phyloP scores from a whole-genome alignment of 2,329 filamentous ascomycete genomes.

The Coleophoma cylindrospora region DNA sequence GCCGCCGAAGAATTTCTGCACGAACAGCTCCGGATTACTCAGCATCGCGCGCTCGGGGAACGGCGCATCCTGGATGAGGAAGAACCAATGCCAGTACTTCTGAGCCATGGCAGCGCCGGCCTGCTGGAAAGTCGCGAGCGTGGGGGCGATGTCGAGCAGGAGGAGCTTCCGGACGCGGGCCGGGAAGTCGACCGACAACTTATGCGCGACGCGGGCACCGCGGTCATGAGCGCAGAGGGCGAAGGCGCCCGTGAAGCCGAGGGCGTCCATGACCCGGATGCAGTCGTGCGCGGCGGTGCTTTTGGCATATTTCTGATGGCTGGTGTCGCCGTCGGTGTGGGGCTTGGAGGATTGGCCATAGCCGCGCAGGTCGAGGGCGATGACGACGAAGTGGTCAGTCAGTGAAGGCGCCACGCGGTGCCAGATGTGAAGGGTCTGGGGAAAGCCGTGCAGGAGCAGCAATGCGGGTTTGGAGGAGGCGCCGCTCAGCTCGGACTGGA shows the following conservation, averaged over 20 bases:
- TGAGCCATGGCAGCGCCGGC: slow-evolving; percentile 37
- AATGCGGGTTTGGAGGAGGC: slow-evolving; percentile 31
- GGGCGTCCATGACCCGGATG: slow-evolving; percentile 36
- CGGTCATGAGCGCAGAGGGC: slow-evolving; percentile 52
- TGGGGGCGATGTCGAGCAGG: slow-evolving; percentile 49
- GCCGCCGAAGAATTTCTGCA: slow-evolving; percentile 28
- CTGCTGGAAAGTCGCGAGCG: slow-evolving; percentile 45
- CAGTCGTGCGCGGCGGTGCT: slow-evolving; percentile 43
- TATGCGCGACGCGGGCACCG: slow-evolving; percentile 49
- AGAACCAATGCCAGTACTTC: slow-evolving; percentile 55
- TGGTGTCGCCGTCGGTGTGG: neutral
- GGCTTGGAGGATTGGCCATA: slow-evolving; percentile 47
- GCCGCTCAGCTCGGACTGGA: slow-evolving; percentile 24
- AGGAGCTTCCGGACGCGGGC: slow-evolving; percentile 29
- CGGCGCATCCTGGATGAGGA: slow-evolving; percentile 46
- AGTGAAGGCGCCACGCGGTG: slow-evolving; percentile 38
- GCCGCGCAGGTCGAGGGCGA: slow-evolving; percentile 44
- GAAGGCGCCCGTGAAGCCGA: slow-evolving; percentile 33
- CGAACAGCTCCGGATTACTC: slow-evolving; percentile 32
- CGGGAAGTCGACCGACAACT: slow-evolving; percentile 42
- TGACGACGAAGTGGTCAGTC: slow-evolving; percentile 32
- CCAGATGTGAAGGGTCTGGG: slow-evolving; percentile 48
- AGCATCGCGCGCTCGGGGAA: slow-evolving; percentile 44
- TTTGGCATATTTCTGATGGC: slow-evolving; percentile 30
- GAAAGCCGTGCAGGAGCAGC: slow-evolving; percentile 46